Percentiles rank a stretch among this genome's conserved stretches.
Evolutionary conservation across 2,329 filamentous ascomycete genomes (phyloP).

Genomic region (Fusarium subglutinans): DNA sequence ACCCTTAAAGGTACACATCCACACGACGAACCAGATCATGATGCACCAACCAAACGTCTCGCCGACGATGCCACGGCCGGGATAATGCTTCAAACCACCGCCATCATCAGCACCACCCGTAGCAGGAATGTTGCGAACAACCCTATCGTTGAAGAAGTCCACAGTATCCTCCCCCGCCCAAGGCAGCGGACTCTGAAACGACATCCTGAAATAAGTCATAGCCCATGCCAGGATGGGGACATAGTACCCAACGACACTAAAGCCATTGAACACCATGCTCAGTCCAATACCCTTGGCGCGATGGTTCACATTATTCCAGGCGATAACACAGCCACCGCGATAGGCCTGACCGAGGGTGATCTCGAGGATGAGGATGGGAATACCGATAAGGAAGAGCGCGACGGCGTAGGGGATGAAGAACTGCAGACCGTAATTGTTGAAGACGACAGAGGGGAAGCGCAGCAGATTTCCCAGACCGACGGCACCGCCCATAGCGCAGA

Average conservation of each 20-base stretch:
- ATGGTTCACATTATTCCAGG: constrained; percentile 59
- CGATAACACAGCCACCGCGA: constrained; percentile 60
- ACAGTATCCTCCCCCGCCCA: constrained; percentile 50
- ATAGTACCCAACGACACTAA: constrained; percentile 63
- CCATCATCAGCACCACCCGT: neutral
- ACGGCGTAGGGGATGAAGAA: constrained; percentile 66
- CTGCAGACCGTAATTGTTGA: constrained; percentile 65
- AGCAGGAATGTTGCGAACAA: constrained; percentile 46
- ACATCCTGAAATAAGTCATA: constrained; percentile 64
- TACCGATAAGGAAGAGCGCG: constrained; percentile 55
- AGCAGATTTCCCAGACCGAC: constrained; percentile 65
- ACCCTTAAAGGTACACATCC: constrained; percentile 66
- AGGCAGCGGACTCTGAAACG: constrained; percentile 61
- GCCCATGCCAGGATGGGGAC: constrained; percentile 64
- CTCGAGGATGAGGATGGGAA: constrained; percentile 62
- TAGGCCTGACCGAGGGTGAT: constrained; percentile 74
- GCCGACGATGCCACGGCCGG: constrained; percentile 54
- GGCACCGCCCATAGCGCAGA: constrained; percentile 56
- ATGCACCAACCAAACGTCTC: constrained; percentile 64
- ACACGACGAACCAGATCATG: constrained; percentile 66
- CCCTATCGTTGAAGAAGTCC: constrained; percentile 37
- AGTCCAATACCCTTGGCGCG: constrained; percentile 62
- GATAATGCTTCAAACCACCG: constrained; percentile 46
- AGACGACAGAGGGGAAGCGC: constrained; percentile 63
- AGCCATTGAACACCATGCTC: constrained; percentile 59